Conservation (phyloP, 805 yeast genomes). For the Candida krabiensis region DNA sequence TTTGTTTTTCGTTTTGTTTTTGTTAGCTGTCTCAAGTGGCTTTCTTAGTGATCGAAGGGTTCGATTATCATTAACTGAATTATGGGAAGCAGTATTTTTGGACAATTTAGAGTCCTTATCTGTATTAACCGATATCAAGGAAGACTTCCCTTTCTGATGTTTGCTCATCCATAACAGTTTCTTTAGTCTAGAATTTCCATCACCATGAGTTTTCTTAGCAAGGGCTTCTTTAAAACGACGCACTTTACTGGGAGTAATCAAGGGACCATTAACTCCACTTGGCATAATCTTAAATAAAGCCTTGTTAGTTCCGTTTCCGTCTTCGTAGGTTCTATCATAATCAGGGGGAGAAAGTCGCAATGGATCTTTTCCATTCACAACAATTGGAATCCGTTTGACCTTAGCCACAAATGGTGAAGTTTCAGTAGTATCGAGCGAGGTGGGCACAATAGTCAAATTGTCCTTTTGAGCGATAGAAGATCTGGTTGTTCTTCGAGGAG, state of each 20-base stretch:
- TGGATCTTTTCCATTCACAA: slow-evolving; percentile 16
- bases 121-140: not conserved
- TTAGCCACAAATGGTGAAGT: slow-evolving; percentile 6
- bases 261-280: slow-evolving; percentile 15
- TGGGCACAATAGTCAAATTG: slow-evolving; percentile 13
- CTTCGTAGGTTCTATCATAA: slow-evolving; percentile 13
- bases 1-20: too few relatives aligned
- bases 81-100: too few relatives aligned
- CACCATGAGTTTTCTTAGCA: slow-evolving; percentile 11
- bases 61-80: too few relatives aligned
- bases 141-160: slow-evolving; percentile 5
- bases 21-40: too few relatives aligned
- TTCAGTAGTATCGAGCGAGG: not conserved
- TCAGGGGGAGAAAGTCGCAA: slow-evolving; percentile 16
- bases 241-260: slow-evolving; percentile 26
- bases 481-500: slow-evolving; percentile 21
- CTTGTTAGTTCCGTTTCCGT: slow-evolving; percentile 7
- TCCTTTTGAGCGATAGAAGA: slow-evolving; percentile 20
- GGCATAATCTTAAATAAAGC: slow-evolving; percentile 15
- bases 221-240: slow-evolving; percentile 27
- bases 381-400: slow-evolving; percentile 7
- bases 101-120: too few relatives aligned
- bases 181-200: slow-evolving; percentile 18
- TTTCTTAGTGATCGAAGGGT: too few relatives aligned
- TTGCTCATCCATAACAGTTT: slow-evolving; percentile 16